Conservation (phyloP, 768 basidiomycete genomes). For the Cubamyces sp. region DNA sequence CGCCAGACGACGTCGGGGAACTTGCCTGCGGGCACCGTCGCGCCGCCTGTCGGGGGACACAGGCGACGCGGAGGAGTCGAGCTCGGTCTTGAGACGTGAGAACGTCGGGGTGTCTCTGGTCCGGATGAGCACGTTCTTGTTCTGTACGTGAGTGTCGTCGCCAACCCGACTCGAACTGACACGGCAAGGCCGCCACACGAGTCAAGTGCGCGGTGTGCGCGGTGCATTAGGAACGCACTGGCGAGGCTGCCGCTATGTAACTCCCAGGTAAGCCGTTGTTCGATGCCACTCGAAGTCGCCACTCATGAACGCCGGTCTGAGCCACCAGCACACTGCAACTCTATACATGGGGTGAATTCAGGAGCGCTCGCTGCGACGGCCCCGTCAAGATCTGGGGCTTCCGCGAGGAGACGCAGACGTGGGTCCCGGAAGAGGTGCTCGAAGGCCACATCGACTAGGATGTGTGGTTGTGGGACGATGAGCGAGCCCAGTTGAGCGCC, state of each 20-base stretch:
- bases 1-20: constrained; percentile 99
- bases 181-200: no score
- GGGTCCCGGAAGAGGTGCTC: constrained; percentile 88
- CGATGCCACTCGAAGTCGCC: constrained; percentile 98
- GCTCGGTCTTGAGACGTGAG: constrained; percentile 77
- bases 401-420: constrained; percentile 84
- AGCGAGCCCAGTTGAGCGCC: constrained; percentile 87
- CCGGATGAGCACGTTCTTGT: constrained; percentile 90
- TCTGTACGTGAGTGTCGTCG: constrained; percentile 39
- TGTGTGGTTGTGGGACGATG: constrained; percentile 72
- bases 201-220: no score
- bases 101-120: constrained; percentile 77
- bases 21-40: constrained; percentile 57
- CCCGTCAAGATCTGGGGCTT: constrained; percentile 94
- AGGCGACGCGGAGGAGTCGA: constrained; percentile 65
- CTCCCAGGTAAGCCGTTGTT: constrained; percentile 93
- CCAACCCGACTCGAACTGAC: no score
- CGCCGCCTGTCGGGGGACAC: constrained; percentile 46
- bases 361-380: constrained; percentile 95
- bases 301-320: no score
- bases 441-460: constrained; percentile 97
- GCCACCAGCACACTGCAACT: no score
- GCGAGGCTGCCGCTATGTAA: constrained; percentile 95
- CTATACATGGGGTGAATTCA: no score
- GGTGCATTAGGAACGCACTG: no score